Evolutionary conservation across 208 protist genomes (phyloP).

Genomic region (Endotrypanum monterogeii): DNA sequence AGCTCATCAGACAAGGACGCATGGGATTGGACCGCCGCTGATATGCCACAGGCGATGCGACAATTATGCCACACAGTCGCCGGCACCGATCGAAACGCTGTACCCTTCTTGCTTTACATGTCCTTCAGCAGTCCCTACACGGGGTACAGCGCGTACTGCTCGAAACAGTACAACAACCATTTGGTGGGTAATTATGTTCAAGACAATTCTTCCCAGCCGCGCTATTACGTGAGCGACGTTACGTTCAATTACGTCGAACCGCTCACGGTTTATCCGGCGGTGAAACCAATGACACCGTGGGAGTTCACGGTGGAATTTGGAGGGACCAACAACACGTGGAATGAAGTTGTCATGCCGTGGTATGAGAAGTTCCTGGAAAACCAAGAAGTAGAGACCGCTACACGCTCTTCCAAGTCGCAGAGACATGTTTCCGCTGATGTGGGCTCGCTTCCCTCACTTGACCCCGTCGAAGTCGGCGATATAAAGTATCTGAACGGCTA

Average conservation of each 20-base stretch:
- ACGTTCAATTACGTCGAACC: slow-evolving; percentile 37
- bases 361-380: not conserved
- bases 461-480: not conserved
- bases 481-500: not conserved
- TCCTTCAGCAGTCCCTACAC: slow-evolving; percentile 47
- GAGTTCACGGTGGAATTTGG: slow-evolving; percentile 53
- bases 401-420: not conserved
- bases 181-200: slow-evolving; percentile 43
- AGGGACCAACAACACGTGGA: slow-evolving; percentile 37
- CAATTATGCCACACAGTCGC: slow-evolving; percentile 44
- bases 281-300: slow-evolving; percentile 40
- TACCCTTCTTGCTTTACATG: slow-evolving; percentile 45
- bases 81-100: not conserved
- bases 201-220: slow-evolving; percentile 30
- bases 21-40: slow-evolving; percentile 33
- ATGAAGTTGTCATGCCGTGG: slow-evolving; percentile 46
- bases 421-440: not conserved
- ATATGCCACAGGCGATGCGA: slow-evolving; percentile 54
- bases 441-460: too few relatives aligned
- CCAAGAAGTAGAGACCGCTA: not conserved
- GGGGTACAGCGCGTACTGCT: slow-evolving; percentile 72
- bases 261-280: slow-evolving; percentile 17
- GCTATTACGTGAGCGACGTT: slow-evolving; percentile 39
- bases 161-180: slow-evolving; percentile 38
- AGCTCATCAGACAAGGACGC: slow-evolving; percentile 12